Base-by-base conservation (phyloP, 2,329 filamentous ascomycete species). In the Colletotrichum sp. region DNA sequence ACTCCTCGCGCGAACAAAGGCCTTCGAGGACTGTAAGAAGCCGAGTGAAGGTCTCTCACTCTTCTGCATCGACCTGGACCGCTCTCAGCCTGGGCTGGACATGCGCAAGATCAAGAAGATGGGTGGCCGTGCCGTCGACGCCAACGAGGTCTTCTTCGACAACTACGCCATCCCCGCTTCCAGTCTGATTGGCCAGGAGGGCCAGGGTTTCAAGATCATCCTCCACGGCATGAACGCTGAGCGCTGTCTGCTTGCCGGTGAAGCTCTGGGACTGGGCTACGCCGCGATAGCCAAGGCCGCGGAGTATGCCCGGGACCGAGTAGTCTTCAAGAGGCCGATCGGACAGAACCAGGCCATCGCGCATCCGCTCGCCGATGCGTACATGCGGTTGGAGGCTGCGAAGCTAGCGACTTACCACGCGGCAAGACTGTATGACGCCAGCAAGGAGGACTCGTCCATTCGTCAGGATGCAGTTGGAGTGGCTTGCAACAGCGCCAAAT, bases 71-170 rank as follows among this genome's bases (percentile, higher is more conserved):
- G 92, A 95, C 75, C 88, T 98, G 6, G 91, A 96, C 82, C 89
- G 89, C 26, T 81, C 81, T 0, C 85, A 89, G 6, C 89, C 93
- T 0, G 89, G 89, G 0, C 86, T 96, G 2, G 90, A 93, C 12
- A 87, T 97, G 81, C 91, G 91, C 59, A 91, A 87, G 81, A 98
- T 98, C 79, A 92, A 91, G 84, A 98, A 98, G 83, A 97, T 98
- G 95, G 95, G 95, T 10, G 94, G 95, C 0, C 88, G 94, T 15
- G 94, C 95, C 0, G 92, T 98, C 2, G 95, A 97, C 80, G 94
- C 95, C 1, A 98, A 98, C 79, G 94, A 97, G 81, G 93, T 98
- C 2, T 98, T 98, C 84, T 97, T 98, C 82, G 94, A 97, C 83
- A 91, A 93, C 78, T 98, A 96, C 83, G 83, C 84, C 6, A 91